Base-by-base conservation (phyloP, 305 asterid genomes). In the Striga hermonthica region DNA sequence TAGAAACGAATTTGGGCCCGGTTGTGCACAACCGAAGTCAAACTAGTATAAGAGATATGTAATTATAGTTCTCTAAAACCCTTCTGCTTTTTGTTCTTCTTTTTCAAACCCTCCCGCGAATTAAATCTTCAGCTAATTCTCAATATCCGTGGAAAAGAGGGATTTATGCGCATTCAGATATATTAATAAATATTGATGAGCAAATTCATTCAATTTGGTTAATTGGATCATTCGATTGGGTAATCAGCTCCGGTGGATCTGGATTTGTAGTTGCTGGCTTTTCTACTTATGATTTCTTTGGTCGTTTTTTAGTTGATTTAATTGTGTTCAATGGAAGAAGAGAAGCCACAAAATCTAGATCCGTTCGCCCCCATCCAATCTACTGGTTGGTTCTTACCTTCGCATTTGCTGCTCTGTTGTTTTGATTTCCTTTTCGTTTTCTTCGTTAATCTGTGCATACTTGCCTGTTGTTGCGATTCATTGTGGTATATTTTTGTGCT, bases 241-340 rank as follows among this genome's bases (percentile, higher is more conserved):
- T 39, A 34, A 64, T 70, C 60, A 68, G 66, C 70, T 75, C 59
- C 59, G 57, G 60, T 28, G 76, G 88, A 83, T 83, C 85, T 78
- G 76, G 60, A 38, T 58, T 64, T 65, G 43, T 52, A 40, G 69
- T 36, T 64, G 70, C 65, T 48, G 37, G 28, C 57, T 59, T 37
- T 64, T 52, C 31, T 1, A 22, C 1, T 22, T 22, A 0, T 22
- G 72, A 49, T 13, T 72, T 75, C 72, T 57, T 73, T 74, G 69
- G 72, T 31, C 31, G 31, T 1, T 22, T 61, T 65, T 40, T 55
- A 67, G 74, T 69, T 64, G 16, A 72, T 76, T 77, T 35, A 60
- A 54, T 67, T 67, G 71, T 69, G 71, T 61, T 74, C 72, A 41
- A 91, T 91, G 98, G 98, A 83, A 74, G 96, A 89, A 67, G 77